Conservation (phyloP, 805 yeast genomes). For the Deakozyma indianensis region DNA sequence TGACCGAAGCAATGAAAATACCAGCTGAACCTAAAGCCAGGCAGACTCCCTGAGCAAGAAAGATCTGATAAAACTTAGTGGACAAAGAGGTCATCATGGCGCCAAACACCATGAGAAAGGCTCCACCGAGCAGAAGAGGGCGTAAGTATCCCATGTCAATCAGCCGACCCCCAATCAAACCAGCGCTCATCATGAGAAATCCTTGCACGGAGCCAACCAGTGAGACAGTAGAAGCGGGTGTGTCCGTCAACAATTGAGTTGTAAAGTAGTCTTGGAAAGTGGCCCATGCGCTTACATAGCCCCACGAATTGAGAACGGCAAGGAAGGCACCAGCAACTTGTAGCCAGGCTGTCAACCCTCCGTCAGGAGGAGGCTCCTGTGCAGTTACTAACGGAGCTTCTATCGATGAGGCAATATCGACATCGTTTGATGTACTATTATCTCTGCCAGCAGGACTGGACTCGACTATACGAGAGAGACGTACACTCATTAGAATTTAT, state of each 20-base stretch:
- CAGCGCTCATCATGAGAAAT: slow-evolving; percentile 14
- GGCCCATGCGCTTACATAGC: background rate
- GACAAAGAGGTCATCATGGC: background rate
- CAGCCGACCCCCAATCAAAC: slow-evolving; percentile 5
- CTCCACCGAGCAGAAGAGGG: slow-evolving; percentile 11
- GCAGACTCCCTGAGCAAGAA: background rate
- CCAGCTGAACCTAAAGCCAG: background rate
- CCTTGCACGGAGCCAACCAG: slow-evolving; percentile 6
- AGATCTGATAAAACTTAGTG: background rate
- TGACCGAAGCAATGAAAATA: background rate
- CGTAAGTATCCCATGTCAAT: background rate
- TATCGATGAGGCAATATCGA: too few species aligned
- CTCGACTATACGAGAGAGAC: too few species aligned
- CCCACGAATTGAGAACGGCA: background rate
- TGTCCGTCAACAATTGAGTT: background rate
- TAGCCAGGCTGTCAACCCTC: background rate
- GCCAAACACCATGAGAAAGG: slow-evolving; percentile 5
- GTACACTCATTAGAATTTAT: too few species aligned
- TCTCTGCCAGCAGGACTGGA: too few species aligned
- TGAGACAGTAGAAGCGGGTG: background rate
- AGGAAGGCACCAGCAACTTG: background rate
- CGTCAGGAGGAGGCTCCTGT: slow-evolving; percentile 1
- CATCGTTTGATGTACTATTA: too few species aligned
- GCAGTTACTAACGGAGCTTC: too few species aligned
- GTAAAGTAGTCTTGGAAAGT: slow-evolving; percentile 1